phyloP scores from a whole-genome alignment of 495 filamentous ascomycete genomes.

The Tuber aestivum region DNA sequence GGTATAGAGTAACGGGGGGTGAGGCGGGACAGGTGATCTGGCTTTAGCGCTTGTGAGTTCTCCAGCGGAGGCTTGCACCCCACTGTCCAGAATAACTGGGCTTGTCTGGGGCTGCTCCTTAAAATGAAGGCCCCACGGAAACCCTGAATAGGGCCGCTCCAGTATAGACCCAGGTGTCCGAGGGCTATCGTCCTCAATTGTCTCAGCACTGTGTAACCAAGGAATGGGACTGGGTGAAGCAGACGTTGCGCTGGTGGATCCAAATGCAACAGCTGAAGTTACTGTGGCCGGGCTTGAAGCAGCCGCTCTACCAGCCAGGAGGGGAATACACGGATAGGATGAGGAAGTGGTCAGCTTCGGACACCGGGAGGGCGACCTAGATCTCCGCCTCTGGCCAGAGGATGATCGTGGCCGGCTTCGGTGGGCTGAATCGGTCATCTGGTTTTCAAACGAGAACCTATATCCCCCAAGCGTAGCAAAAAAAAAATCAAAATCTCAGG shows the following conservation, averaged over 20 bases:
- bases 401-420: constrained; percentile 36
- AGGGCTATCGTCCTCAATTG: constrained; percentile 31
- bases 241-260: constrained; percentile 34
- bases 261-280: constrained; percentile 37
- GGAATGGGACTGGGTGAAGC: constrained; percentile 27
- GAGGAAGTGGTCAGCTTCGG: constrained; percentile 35
- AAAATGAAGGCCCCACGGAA: constrained; percentile 31
- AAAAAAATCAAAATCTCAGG: background rate
- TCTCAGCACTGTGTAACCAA: constrained; percentile 30
- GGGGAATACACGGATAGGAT: constrained; percentile 33
- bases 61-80: background rate
- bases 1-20: constrained; percentile 20
- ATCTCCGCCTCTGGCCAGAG: constrained; percentile 28
- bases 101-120: constrained; percentile 34
- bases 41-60: background rate
- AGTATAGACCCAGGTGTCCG: constrained; percentile 20
- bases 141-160: constrained; percentile 25
- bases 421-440: constrained; percentile 34
- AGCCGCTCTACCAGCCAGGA: constrained; percentile 31
- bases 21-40: background rate
- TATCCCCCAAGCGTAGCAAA: background rate
- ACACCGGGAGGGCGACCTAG: constrained; percentile 25
- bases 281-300: constrained; percentile 35
- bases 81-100: constrained; percentile 25
- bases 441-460: background rate